A percentile compares a stretch with the other conserved stretches of the same genome.
phyloP scores from a whole-genome alignment of 140 eudicot species.

The Stevia rebaudiana region DNA sequence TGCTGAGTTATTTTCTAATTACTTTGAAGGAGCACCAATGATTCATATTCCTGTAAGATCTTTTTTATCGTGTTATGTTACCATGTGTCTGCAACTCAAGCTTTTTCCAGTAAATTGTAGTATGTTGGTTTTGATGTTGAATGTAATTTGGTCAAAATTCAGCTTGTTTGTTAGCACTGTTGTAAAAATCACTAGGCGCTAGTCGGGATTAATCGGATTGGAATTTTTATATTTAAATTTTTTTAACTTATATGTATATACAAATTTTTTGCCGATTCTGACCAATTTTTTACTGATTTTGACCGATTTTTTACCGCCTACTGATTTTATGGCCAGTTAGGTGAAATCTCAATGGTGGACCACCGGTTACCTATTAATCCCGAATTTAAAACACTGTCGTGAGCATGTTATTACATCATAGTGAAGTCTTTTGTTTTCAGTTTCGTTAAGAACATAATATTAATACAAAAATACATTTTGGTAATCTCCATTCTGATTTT shows the following conservation, averaged over 20 bases:
- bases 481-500: slow-evolving; percentile 4
- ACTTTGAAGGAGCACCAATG: slow-evolving; percentile 83
- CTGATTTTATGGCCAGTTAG: no score
- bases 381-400: no score
- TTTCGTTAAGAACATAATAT: slow-evolving; percentile 5
- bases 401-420: not conserved
- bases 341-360: no score
- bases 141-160: not conserved
- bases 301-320: no score
- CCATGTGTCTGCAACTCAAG: not conserved
- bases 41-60: slow-evolving; percentile 88
- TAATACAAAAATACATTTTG: slow-evolving; percentile 7
- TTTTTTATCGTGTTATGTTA: slow-evolving; percentile 1
- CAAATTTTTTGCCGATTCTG: no score
- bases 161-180: not conserved
- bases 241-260: no score
- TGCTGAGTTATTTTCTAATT: slow-evolving; percentile 84
- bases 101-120: not conserved
- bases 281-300: no score
- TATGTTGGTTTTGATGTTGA: slow-evolving; percentile 7
- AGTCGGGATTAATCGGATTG: no score
- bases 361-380: no score
- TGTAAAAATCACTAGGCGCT: no score
- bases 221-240: no score
- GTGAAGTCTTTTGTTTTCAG: not conserved